Conservation (phyloP, 2,329 filamentous ascomycete genomes). For the Aspergillus sp. region DNA sequence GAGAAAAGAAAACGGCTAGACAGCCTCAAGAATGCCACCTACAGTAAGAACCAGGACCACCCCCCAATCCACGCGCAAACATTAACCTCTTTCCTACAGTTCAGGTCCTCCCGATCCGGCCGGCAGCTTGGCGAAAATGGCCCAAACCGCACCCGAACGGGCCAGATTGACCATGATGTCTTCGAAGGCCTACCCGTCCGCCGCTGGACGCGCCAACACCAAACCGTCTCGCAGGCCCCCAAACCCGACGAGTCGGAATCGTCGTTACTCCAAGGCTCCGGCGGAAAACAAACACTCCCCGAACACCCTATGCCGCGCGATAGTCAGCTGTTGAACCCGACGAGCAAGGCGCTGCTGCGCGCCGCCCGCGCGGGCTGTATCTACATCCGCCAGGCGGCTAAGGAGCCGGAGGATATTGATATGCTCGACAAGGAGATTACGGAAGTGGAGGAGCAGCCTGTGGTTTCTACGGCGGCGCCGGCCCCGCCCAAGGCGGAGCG, state of each 20-base stretch:
- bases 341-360: constrained; percentile 74
- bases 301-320: constrained; percentile 87
- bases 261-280: constrained; percentile 16
- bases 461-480: constrained; percentile 5
- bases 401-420: constrained; percentile 19
- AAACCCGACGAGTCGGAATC: constrained; percentile 50
- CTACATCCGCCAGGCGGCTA: constrained; percentile 60
- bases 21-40: constrained; percentile 23
- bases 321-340: constrained; percentile 64
- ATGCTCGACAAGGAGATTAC: constrained; percentile 22
- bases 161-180: constrained; percentile 57
- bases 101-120: constrained; percentile 49
- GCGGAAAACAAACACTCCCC: constrained; percentile 40
- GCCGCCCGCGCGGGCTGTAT: constrained; percentile 69
- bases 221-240: constrained; percentile 59
- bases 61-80: constrained; percentile 4
- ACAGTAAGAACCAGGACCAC: constrained; percentile 17
- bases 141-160: constrained; percentile 32
- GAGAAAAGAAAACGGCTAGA: constrained; percentile 3
- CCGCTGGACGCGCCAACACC: constrained; percentile 72
- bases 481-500: constrained; percentile 29
- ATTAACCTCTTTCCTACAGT: constrained; percentile 30
- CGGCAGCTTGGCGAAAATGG: constrained; percentile 45
- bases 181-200: constrained; percentile 73
- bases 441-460: constrained; percentile 24